Evolutionary conservation across 768 basidiomycete genomes (phyloP).

Genomic region (Podaxis mareebaensis): DNA sequence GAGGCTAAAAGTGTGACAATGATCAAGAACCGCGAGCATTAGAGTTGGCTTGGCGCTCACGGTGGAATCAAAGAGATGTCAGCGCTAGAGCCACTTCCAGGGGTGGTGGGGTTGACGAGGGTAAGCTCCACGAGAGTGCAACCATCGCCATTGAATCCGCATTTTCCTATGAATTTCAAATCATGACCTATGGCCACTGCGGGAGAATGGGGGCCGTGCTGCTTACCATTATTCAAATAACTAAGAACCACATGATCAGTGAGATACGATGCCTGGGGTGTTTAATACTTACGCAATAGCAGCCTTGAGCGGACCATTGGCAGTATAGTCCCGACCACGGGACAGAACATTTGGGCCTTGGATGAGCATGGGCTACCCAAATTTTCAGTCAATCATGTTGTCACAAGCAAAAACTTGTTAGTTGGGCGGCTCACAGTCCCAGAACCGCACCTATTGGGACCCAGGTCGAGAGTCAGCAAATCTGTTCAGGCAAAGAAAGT

Average conservation of each 20-base stretch:
- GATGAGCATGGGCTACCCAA: background rate
- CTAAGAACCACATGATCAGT: background rate
- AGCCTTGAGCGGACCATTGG: slow-evolving; percentile 28
- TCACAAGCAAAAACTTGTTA: background rate
- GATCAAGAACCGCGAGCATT: background rate
- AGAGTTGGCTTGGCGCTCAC: slow-evolving; percentile 24
- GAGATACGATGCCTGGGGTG: background rate
- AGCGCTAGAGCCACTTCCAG: slow-evolving; percentile 19
- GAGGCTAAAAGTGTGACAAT: slow-evolving; percentile 26
- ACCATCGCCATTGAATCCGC: slow-evolving; percentile 39
- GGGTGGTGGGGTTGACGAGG: slow-evolving; percentile 23
- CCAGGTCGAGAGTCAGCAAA: background rate
- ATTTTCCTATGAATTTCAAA: slow-evolving; percentile 28
- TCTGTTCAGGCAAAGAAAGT: background rate
- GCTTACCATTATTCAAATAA: slow-evolving; percentile 6
- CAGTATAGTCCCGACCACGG: slow-evolving; percentile 29
- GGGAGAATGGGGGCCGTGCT: background rate
- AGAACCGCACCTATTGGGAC: background rate
- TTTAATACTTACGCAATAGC: slow-evolving; percentile 34
- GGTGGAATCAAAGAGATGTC: slow-evolving; percentile 36
- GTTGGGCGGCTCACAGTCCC: background rate
- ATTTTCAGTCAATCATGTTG: background rate
- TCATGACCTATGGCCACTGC: background rate
- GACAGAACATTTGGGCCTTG: slow-evolving; percentile 27
- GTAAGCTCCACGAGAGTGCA: slow-evolving; percentile 41